Base-by-base conservation (phyloP, 228 moss, liverwort and hornwort species). In the Sphagnum fallax region DNA sequence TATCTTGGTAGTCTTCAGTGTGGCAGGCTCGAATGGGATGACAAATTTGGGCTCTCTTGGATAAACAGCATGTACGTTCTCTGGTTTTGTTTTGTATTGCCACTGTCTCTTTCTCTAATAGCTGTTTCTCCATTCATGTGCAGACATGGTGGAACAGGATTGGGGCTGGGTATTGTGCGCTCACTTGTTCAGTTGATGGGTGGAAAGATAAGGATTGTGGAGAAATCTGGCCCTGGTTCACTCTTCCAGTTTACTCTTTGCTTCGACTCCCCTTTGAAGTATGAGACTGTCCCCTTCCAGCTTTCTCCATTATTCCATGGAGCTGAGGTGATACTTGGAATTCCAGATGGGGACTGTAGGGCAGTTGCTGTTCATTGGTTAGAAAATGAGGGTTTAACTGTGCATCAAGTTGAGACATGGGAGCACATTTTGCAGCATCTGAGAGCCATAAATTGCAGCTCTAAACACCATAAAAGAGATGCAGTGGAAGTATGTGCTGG, bases 111-210 rank as follows among this genome's bases (percentile, higher is more conserved):
- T 55, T 8, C 9, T 55, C 55, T 12, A 55, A 55, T 8, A 55
- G 0, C 55, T 55, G 55, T 55, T 8, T 55, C 55, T 55, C 55
- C 8, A 4, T 55, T 55, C 55, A 1, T 8, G 55, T 12, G 12
- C 89, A 91, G 91, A 75, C 91, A 91, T 50, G 91, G 91, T 69
- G 91, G 91, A 16, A 87, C 91, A 52, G 91, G 91, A 70, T 63
- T 91, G 52, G 91, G 91, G 8, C 72, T 91, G 70, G 91, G 88
- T 52, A 91, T 91, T 55, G 91, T 89, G n/a, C 78, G 82, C 58
- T 89, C 89, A 0, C 76, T 91, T 65, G 89, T 91, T 32, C 82
- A 91, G 4, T 73, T 91, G 68, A 91, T 91, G 91, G 87, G 89
- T 67, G 91, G 91, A 52, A 77, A 68, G 50, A 87, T 91, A 69